Conservation (phyloP, 768 basidiomycete genomes). For the Phylloporus rhodoxanthus region DNA sequence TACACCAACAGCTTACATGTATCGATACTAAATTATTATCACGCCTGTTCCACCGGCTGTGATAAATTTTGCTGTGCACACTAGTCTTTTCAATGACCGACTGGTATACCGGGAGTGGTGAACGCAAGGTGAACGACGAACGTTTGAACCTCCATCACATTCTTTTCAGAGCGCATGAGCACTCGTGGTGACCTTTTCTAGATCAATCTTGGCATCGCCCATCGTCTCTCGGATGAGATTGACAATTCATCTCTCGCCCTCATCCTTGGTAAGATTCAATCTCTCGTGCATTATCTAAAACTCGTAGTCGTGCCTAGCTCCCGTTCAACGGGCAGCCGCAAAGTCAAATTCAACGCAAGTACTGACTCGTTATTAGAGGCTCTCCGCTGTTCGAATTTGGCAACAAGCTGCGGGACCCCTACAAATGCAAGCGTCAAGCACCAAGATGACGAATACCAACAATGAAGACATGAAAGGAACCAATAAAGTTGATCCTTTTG, state of each 20-base stretch:
- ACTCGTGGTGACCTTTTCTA: constrained; percentile 83
- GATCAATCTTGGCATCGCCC: constrained; percentile 97
- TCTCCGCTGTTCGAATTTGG: no score
- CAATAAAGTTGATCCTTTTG: no score
- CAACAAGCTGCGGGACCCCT: no score
- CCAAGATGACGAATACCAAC: no score
- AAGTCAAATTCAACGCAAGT: no score
- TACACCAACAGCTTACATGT: constrained; percentile 9
- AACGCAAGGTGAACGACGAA: no score
- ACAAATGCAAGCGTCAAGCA: no score
- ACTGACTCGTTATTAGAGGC: no score
- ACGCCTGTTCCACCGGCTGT: constrained; percentile 27
- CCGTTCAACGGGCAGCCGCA: no score
- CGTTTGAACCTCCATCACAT: constrained; percentile 96
- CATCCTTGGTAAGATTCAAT: constrained; percentile 86
- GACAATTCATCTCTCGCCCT: constrained; percentile 99
- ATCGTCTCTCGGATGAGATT: constrained; percentile 98
- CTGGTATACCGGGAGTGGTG: constrained; percentile 86
- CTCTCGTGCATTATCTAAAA: no score
- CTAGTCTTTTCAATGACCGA: constrained; percentile 88
- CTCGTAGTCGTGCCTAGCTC: no score
- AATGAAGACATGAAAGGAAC: no score
- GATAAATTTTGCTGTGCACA: constrained; percentile 26
- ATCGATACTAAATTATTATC: constrained; percentile 10
- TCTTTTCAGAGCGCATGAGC: constrained; percentile 44